Evolutionary conservation across 257 asterid genomes (phyloP), one percentile per base, ranked within the genome.

Genomic region (Solanum chmielewskii): DNA sequence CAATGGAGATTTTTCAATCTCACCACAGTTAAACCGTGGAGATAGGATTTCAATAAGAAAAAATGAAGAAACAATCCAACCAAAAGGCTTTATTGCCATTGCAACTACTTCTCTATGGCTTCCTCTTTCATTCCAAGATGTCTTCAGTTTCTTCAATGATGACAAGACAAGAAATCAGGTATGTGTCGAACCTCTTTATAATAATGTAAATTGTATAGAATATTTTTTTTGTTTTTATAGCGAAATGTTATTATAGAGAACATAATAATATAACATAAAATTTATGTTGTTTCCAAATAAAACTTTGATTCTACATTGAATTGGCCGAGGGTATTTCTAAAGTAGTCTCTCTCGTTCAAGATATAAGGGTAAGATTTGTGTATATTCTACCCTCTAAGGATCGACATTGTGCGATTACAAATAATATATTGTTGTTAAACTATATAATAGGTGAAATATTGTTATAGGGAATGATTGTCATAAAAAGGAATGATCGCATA

Each of bases 51-150:
- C 94, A 1, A 39, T 92, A 11, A 83, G 92, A 2, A 91, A 86
- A 56, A 91, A 90, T 82, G 83, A 64, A 13, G 93, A 86, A 45
- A 41, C 64, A 0, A 93, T 91, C 60, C 92, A 91, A 78, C 91
- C 93, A 0, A 87, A 83, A 42, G 97, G 93, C 6, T 86, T 89
- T 75, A 88, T 95, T 44, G 89, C 93, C 13, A 87, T 91, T 77
- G 94, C 94, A 16, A 88, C 96, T 18, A 87, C 94, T 76, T 95
- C 98, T 25, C 49, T 93, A 16, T 91, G 94, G 93, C 93, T 95
- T 89, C 98, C 96, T 39, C 35, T 90, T 84, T 76, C 92, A 0
- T 56, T 56, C 25, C 25, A 56, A 7, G 64, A 62, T 75, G 88
- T 95, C 75, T 93, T 95, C 39, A 56, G 89, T 71, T 93, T 94